Evolutionary conservation across 768 basidiomycete species (phyloP).

Genomic region (Serendipita sp.): DNA sequence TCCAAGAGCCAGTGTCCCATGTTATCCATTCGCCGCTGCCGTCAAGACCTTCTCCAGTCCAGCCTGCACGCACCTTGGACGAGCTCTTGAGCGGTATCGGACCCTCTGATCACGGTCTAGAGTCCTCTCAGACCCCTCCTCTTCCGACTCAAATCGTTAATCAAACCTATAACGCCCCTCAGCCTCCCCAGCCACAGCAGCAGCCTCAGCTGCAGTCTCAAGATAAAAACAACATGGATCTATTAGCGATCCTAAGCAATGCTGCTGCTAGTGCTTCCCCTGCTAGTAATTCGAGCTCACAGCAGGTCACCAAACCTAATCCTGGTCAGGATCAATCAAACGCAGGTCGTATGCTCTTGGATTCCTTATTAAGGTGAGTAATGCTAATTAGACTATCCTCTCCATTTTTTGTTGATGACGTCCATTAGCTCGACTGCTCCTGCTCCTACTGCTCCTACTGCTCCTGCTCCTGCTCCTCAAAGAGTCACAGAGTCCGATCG

Average conservation of each 20-base stretch:
- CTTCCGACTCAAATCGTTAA: neutral
- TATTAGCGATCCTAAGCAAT: neutral
- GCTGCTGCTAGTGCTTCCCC: neutral
- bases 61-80: neutral
- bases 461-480: conserved; percentile 6
- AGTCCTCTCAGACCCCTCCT: neutral
- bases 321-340: conserved; percentile 4
- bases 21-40: conserved; percentile 5
- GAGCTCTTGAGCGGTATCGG: conserved; percentile 1
- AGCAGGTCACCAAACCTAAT: neutral
- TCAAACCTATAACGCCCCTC: neutral
- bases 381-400: neutral
- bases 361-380: neutral
- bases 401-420: neutral
- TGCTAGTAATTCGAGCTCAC: neutral
- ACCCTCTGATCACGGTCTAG: neutral
- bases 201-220: conserved; percentile 1
- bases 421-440: conserved; percentile 1
- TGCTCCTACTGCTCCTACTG: neutral
- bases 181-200: neutral
- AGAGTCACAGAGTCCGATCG: neutral
- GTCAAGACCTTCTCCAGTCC: neutral
- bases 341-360: conserved; percentile 7
- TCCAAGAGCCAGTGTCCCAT: neutral
- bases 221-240: neutral